A percentile compares a stretch with the other conserved stretches of the same genome.
Conservation (phyloP, 1,139 yeast species). For the Yamadazyma pseudoaaseri region DNA sequence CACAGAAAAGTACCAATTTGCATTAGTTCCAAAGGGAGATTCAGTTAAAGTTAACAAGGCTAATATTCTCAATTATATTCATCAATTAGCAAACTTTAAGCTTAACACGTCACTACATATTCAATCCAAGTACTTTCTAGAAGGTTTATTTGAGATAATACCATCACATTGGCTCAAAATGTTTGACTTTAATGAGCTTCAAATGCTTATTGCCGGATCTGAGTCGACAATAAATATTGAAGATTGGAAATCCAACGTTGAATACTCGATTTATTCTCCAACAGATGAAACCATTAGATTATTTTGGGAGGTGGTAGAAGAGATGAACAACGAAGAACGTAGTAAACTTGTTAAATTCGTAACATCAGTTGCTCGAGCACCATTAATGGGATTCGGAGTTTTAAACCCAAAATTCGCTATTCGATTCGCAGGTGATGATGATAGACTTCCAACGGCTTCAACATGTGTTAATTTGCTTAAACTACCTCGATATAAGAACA, state of each 20-base stretch:
- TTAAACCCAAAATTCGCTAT: constrained; percentile 81
- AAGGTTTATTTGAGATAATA: constrained; percentile 69
- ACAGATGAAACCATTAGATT: constrained; percentile 54
- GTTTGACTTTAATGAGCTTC: constrained; percentile 83
- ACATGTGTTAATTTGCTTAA: constrained; percentile 89
- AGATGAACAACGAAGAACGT: constrained; percentile 61
- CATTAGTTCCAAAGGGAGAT: constrained; percentile 60
- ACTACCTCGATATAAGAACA: constrained; percentile 76
- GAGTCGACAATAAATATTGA: constrained; percentile 61
- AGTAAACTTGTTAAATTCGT: constrained; percentile 75
- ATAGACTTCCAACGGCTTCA: constrained; percentile 82
- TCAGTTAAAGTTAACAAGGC: constrained; percentile 52
- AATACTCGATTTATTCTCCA: constrained; percentile 65
- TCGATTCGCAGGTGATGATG: constrained; percentile 61
- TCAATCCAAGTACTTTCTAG: constrained; percentile 65
- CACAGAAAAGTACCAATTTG: constrained; percentile 44
- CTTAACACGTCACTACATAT: constrained; percentile 59
- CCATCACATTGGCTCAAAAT: constrained; percentile 74
- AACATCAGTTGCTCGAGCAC: constrained; percentile 90
- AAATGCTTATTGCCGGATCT: constrained; percentile 84
- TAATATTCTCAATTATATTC: constrained; percentile 73
- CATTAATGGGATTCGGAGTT: constrained; percentile 78
- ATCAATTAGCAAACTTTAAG: constrained; percentile 76
- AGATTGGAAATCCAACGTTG: constrained; percentile 65
- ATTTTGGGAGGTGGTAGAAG: constrained; percentile 78